These are phyloP conservation scores for Talaromyces amestolkiae DNA, from an alignment of 2,329 filamentous ascomycete genomes.

Conservation along the genomic window DNA sequence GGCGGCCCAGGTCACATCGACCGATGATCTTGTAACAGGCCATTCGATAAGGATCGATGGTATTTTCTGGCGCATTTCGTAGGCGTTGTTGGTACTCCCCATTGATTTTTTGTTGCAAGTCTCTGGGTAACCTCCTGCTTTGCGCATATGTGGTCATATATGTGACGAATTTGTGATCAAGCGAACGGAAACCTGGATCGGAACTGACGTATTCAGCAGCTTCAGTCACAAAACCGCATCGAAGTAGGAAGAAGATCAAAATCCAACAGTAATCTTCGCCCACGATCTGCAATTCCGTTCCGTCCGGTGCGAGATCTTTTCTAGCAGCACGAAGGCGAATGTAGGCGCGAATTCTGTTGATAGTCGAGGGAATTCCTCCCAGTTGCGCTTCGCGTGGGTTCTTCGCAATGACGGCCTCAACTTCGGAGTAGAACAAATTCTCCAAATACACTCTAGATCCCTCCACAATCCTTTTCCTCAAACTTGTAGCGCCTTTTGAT, in stretches of 20 bases:
- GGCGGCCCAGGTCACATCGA: constrained; percentile 61
- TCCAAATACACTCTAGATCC: constrained; percentile 80
- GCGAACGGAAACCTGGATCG: constrained; percentile 76
- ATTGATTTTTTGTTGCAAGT: constrained; percentile 81
- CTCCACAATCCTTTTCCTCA: constrained; percentile 75
- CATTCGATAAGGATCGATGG: constrained; percentile 91
- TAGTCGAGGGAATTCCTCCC: constrained; percentile 80
- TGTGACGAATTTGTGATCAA: constrained; percentile 84
- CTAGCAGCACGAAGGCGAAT: constrained; percentile 75
- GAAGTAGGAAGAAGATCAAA: constrained; percentile 84
- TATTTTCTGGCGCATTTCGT: constrained; percentile 79
- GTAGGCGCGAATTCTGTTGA: constrained; percentile 90
- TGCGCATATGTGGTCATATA: constrained; percentile 84
- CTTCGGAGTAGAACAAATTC: constrained; percentile 71
- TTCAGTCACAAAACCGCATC: constrained; percentile 79
- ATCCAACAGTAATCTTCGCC: constrained; percentile 89
- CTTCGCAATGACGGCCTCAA: constrained; percentile 74
- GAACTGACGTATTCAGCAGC: constrained; percentile 83
- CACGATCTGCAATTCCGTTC: constrained; percentile 73
- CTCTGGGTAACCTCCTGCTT: constrained; percentile 72
- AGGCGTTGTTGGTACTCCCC: constrained; percentile 84
- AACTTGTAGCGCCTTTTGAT: constrained; percentile 61
- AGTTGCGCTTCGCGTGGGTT: constrained; percentile 85
- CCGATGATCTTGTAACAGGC: constrained; percentile 98
- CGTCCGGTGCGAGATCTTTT: constrained; percentile 81